These are phyloP conservation scores for Hypocreales sp. DNA, from an alignment of 2,329 filamentous ascomycete species.

Conservation along the genomic window DNA sequence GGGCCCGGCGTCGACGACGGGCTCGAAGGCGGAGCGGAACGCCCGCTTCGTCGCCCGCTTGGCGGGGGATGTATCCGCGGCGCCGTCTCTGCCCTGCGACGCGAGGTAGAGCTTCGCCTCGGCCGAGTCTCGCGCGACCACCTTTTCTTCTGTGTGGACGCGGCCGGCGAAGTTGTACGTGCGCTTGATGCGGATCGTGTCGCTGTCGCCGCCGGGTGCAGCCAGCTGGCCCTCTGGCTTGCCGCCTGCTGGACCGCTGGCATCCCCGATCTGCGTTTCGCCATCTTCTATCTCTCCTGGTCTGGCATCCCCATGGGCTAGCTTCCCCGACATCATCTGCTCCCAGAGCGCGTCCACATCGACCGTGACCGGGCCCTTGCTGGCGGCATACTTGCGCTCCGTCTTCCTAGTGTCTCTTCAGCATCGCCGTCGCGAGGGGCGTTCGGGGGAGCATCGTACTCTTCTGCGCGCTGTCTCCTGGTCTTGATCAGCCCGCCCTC, in stretches of 20 bases:
- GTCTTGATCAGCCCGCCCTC: conserved; percentile 57
- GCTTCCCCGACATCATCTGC: conserved; percentile 38
- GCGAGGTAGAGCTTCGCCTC: conserved; percentile 50
- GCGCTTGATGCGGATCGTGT: conserved; percentile 49
- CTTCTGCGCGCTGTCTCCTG: conserved; percentile 49
- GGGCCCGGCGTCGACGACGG: conserved; percentile 25
- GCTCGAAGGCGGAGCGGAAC: conserved; percentile 49
- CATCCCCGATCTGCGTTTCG: too few relatives aligned
- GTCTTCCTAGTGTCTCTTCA: conserved; percentile 28
- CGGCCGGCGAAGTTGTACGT: conserved; percentile 64
- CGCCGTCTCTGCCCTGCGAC: conserved; percentile 22
- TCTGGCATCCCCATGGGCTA: too few relatives aligned
- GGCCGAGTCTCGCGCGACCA: conserved; percentile 48
- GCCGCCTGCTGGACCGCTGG: too few relatives aligned
- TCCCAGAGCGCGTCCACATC: conserved; percentile 59
- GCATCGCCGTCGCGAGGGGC: not conserved
- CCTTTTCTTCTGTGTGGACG: conserved; percentile 55
- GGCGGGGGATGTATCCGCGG: conserved; percentile 13
- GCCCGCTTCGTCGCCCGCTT: conserved; percentile 35
- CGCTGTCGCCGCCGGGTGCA: conserved; percentile 10
- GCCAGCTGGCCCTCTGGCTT: conserved; percentile 1
- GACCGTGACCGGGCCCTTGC: conserved; percentile 46
- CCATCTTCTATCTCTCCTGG: too few relatives aligned
- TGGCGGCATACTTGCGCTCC: conserved; percentile 36
- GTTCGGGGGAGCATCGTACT: conserved; percentile 25